Base-by-base conservation (phyloP, 805 yeast genomes). In the Schwanniomyces occidentalis region DNA sequence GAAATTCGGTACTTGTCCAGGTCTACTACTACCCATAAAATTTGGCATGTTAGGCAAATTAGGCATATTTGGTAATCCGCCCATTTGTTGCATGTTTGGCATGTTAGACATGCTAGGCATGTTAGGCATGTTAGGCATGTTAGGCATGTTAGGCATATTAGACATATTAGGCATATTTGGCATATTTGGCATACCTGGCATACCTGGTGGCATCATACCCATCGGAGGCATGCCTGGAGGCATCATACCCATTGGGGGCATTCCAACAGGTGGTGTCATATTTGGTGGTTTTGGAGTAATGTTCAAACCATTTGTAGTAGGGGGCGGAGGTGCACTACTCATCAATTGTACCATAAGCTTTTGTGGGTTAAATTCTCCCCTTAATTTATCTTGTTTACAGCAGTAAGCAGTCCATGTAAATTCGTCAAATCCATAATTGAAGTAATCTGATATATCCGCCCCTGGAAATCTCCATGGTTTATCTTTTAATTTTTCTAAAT, bases 391-490 rank as follows among this genome's bases (percentile, higher is more conserved):
- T 54, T 90, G 96, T 57, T 87, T 88, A 26, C 81, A 71, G 48
- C 96, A 81, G 62, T 93, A 93, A 16, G 90, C 88, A 35, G 85
- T 80, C 99, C 99, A 93, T 10, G 97, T 85, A 46, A 85, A 76
- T 65, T 93, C 99, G 56, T 93, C 95, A 55, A 93, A 93, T 2
- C 99, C 99, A 53, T 80, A 93, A 63, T 93, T 93, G 71, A 93
- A 93, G 61, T 89, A 95, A 59, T 93, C 98, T 6, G 95, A 76
- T 25, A 87, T 65, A 61, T 93, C 97, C 3, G 96, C 95, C 24
- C 98, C 99, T 1, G 98, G 97, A 45, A 85, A 80, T 55, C 99
- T 76, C 99, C 99, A 93, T 6, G 99, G 99, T 64, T 95, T 95
- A 46, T 89, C 95, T 45, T 86, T 88, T 31, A 90, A 65, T 35